A percentile compares a stretch with the other conserved stretches of the same genome.
Evolutionary conservation across 768 basidiomycete genomes (phyloP).

Genomic region (Favolaschia claudopus): DNA sequence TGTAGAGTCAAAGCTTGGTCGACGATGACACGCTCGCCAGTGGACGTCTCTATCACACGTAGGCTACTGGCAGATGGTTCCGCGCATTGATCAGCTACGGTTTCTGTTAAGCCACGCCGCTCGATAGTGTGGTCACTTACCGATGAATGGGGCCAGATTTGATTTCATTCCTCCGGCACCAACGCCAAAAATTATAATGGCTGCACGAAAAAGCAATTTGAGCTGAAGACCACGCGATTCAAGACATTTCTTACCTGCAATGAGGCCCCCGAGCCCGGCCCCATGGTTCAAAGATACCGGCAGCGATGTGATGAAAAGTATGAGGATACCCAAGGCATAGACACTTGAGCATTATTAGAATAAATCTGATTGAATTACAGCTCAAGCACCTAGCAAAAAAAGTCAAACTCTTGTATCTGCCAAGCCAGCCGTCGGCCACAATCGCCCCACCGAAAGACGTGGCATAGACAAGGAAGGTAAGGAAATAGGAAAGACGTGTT

Average conservation of each 20-base stretch:
- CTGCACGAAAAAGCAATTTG: too few species aligned
- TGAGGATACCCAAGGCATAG: constrained; percentile 2
- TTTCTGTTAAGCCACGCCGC: too few species aligned
- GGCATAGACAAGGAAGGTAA: constrained; percentile 16
- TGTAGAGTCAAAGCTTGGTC: constrained; percentile 11
- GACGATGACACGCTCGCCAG: constrained; percentile 10
- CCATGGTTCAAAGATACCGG: constrained; percentile 11
- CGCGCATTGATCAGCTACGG: constrained; percentile 12
- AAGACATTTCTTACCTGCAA: too few species aligned
- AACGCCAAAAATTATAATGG: constrained; percentile 10
- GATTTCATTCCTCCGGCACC: constrained; percentile 19
- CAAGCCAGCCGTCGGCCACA: constrained; percentile 19
- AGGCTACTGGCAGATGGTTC: neutral
- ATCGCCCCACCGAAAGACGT: constrained; percentile 17
- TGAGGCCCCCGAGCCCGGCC: constrained; percentile 12
- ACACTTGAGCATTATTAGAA: neutral
- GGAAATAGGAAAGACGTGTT: constrained; percentile 14
- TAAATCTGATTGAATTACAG: neutral
- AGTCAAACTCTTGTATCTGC: constrained; percentile 15
- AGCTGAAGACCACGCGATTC: too few species aligned
- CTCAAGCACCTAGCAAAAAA: constrained; percentile 6
- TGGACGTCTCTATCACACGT: neutral
- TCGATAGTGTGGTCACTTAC: too few species aligned
- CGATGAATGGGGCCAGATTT: constrained; percentile 17
- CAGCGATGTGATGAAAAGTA: constrained; percentile 14